Evolutionary conservation across 2,329 filamentous ascomycete genomes (phyloP).

Genomic region (Verticillium alfalfae): DNA sequence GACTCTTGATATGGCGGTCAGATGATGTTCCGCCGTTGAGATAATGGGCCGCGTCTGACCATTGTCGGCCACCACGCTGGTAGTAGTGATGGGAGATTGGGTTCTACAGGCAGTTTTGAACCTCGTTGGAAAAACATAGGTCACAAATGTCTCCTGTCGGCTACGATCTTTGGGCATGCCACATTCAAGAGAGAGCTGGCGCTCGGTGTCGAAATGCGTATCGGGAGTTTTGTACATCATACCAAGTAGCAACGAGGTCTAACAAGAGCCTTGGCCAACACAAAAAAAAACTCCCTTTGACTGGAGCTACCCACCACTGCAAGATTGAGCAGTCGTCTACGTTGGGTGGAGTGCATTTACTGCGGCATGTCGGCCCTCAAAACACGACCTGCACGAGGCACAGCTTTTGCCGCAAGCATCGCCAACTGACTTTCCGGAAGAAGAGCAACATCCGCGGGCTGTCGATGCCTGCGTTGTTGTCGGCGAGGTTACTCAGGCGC

Average conservation of each 20-base stretch:
- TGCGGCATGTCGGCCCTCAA: not conserved
- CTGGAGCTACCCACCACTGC: not conserved
- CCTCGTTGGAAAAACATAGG: not conserved
- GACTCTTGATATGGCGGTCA: constrained; percentile 5
- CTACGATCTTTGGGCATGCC: not conserved
- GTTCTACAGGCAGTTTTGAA: not conserved
- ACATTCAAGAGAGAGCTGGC: not conserved
- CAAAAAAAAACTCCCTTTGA: not conserved
- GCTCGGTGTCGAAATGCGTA: not conserved
- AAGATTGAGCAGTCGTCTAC: not conserved
- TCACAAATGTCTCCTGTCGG: not conserved
- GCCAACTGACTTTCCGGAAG: constrained; percentile 8
- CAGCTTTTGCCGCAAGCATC: constrained; percentile 8
- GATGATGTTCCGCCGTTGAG: not conserved
- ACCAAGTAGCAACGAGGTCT: not conserved
- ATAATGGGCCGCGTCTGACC: constrained; percentile 1
- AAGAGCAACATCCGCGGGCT: constrained; percentile 3
- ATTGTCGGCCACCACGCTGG: not conserved
- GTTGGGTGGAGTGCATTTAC: not conserved
- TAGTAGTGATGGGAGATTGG: not conserved
- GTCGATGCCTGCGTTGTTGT: not conserved
- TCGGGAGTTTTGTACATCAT: not conserved
- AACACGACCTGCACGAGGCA: constrained; percentile 3
- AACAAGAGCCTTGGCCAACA: not conserved
- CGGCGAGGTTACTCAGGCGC: constrained; percentile 5